phyloP scores from a whole-genome alignment of 352 stramenopile species.

The Blastocystis sp. region DNA sequence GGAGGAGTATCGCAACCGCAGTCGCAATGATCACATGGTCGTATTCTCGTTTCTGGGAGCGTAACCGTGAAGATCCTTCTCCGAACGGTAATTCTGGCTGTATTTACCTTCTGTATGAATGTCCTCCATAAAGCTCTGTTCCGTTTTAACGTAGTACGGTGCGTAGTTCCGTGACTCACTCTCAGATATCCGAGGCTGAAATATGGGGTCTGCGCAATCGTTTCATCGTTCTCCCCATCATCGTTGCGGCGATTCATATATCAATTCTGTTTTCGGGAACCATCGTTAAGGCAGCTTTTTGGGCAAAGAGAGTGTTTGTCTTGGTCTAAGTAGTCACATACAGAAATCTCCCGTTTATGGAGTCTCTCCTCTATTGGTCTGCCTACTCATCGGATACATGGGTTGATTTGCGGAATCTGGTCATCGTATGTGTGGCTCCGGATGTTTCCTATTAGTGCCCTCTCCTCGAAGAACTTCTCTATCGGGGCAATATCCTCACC shows the following conservation, averaged over 20 bases:
- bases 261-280: conserved; percentile 3
- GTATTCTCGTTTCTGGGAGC: neutral
- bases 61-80: neutral
- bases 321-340: neutral
- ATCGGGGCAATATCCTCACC: neutral
- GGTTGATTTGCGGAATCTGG: conserved; percentile 11
- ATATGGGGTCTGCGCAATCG: conserved; percentile 6
- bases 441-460: neutral
- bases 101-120: neutral
- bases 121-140: neutral
- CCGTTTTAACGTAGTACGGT: neutral
- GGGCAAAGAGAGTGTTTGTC: neutral
- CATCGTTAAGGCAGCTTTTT: neutral
- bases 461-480: conserved; percentile 7
- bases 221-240: neutral
- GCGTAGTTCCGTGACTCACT: neutral
- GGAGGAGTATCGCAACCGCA: neutral
- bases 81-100: neutral
- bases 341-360: neutral
- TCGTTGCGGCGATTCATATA: neutral
- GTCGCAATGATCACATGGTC: neutral
- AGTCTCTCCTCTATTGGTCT: neutral
- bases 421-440: neutral
- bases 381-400: neutral
- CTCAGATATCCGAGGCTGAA: neutral